phyloP scores from a whole-genome alignment of 23 red algal species.

The Rhodosorus marinus region DNA sequence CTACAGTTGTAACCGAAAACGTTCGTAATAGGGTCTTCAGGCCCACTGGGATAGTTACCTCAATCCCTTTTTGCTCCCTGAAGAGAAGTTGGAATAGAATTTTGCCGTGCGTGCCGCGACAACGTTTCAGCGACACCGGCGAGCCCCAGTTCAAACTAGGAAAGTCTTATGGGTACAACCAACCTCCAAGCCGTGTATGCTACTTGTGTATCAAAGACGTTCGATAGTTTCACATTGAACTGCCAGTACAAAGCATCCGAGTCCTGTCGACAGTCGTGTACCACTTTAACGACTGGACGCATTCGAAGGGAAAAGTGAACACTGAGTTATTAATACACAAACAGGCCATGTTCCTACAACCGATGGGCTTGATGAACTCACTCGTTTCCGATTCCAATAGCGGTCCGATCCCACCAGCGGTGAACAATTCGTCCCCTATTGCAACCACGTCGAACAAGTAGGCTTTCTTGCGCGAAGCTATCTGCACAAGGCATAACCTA shows the following conservation, averaged over 20 bases:
- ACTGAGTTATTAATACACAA: constrained; percentile 14
- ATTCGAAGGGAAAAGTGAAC: constrained; percentile 19
- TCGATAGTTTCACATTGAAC: constrained; percentile 32
- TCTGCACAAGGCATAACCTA: constrained; percentile 58
- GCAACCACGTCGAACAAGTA: constrained; percentile 39
- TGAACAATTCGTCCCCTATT: not conserved
- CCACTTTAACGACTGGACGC: constrained; percentile 17
- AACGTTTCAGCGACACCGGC: no score
- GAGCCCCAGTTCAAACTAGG: no score
- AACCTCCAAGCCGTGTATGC: no score
- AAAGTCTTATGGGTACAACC: no score
- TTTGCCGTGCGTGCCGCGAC: no score
- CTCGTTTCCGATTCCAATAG: no score
- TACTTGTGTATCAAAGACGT: constrained; percentile 65
- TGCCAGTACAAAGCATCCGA: constrained; percentile 50
- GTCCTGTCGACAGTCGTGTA: constrained; percentile 76
- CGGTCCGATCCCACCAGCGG: not conserved
- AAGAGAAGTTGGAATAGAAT: no score
- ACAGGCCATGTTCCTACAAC: no score
- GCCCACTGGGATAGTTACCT: constrained; percentile 26
- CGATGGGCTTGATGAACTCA: no score
- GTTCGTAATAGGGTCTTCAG: constrained; percentile 50
- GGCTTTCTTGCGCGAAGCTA: constrained; percentile 17
- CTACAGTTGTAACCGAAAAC: constrained; percentile 15
- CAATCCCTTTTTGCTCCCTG: constrained; percentile 11